Evolutionary conservation across 2,329 filamentous ascomycete species (phyloP), one percentile per base, ranked within the genome.

Genomic region (Penicillium sp.): DNA sequence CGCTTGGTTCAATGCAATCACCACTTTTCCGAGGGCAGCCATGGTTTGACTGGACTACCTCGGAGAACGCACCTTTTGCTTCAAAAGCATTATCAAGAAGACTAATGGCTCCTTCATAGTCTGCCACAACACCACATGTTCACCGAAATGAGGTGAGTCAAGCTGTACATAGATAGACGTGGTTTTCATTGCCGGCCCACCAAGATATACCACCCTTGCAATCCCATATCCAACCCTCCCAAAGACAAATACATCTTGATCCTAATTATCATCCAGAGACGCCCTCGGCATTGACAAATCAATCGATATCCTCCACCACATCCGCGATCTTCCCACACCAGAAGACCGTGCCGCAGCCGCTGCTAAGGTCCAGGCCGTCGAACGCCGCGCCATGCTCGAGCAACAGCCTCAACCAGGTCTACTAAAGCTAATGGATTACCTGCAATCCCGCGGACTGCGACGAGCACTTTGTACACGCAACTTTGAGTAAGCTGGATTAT

Each of bases 81-180:
- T 22, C 17, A 35, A 22, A 47, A 2, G 28, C 25, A 25, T 28
- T 10, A 54, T 20, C 4, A 38, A 28, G 31, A 1, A 39, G 22
- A 20, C n/a, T 12, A 50, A 66, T 69, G 50, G 70, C 59, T 14
- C 50, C 12, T 41, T 20, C 15, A 48, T 15, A 96, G 92, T 74
- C 81, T 93, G 59, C 94, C 94, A 0, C 94, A 98, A 77, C 95
- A 90, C 68, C 91, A 96, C 83, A 99, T 98, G 94, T 98, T 98
- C 78, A 76, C 78, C 20, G 84, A 96, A 72, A 98, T 99, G 94
- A 89, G 86, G 76, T 83, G 77, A 59, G 71, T 17, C 15, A 25
- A 58, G 15, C 14, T 14, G 7, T 17, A 14, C 15, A 12, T 15
- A 15, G 12, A 25, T 38, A n/a, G 14, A 4, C 17, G 35, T 17